Evolutionary conservation across 2,329 filamentous ascomycete species (phyloP), one percentile per base, ranked within the genome.

Genomic region (Raffaelea arxii): DNA sequence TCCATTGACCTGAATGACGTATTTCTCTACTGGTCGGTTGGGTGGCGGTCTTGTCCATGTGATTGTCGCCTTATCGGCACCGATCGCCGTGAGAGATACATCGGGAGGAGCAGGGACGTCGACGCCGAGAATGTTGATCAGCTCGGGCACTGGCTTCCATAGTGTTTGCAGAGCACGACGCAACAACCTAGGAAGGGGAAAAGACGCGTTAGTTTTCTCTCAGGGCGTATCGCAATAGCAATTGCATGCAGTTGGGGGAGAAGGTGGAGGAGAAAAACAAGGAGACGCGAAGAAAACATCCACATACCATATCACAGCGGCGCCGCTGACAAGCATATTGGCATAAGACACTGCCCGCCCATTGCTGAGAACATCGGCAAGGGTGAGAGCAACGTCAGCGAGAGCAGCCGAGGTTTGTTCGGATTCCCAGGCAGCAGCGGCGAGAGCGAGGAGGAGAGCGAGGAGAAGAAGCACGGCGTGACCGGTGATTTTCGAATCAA

Each of bases 1-100:
- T 37, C 91, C 91, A 64, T 98, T 97, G 53, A 98, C 82, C 62
- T 94, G 87, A 44, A 98, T 87, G 40, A 91, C 76, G 60, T 94
- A 92, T 66, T 90, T 94, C 45, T 88, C 77, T 46, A 94, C 85
- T 3, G 85, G 75, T 35, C 77, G 74, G 51, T 75, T 78, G 38
- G 68, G 63, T 3, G 72, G 77, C 1, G 86, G 83, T 49, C 82
- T 78, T 51, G 89, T 87, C 92, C 92, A 98, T 63, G 90, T 89
- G 38, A 98, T 74, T 25, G 90, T 86, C 25, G 94, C 86, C 47
- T 89, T 86, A 62, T 94, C 86, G 24, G 86, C 76, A 55, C 84
- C 86, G 56, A 98, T 92, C 52, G 86, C 88, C 46, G 91, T 88
- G 27, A 98, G 78, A 44, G 89, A 94, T 36, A 97, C 85, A 60